Base-by-base conservation (phyloP, 83 land plant species). In the Diphasiastrum complanatum region DNA sequence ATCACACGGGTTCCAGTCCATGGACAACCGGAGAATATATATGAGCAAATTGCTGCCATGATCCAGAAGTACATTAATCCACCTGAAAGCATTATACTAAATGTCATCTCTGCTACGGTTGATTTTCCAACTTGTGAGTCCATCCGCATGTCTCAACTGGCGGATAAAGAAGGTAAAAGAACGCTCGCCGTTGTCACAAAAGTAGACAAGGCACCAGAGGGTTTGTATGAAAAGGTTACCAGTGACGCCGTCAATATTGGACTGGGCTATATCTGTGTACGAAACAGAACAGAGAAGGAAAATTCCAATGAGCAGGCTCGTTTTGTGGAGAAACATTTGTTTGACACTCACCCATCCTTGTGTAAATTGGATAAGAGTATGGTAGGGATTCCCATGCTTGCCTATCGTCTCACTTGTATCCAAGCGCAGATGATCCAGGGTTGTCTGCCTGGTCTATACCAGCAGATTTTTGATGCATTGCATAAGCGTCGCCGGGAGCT, bases 1-100 rank as follows among this genome's bases (percentile, higher is more conserved):
- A 70, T 70, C 20, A 70, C 74, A 8, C 10, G 52, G 19, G 18
- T 77, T 32, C 81, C 81, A 4, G 79, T 84, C 29, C 69, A 63
- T 45, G 86, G 83, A 62, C 83, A 49, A 20, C 52, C 52, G 8
- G 52, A 49, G 10, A 20, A 49, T 19, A 49, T 49, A 14, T 14
- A 49, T 14, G 52, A 49, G 52, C 52, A 49, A 19, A 49, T 49
- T 14, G 5, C 12, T 14, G 22, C 10, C 18, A 49, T 49, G 6
- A 49, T 49, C 10, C 10, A 11, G 52, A 19, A 49, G 22, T 49
- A 49, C 20, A 49, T 49, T 49, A 14, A 14, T 11, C 52, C 52
- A 19, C 10, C 10, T 14, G 52, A 49, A 20, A 49, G 20, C 5
- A 49, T 49, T 49, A 49, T 49, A 5, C 52, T 49, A 8, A 49